A percentile compares a stretch with the other conserved stretches of the same genome.
Evolutionary conservation across 2,329 filamentous ascomycete species (phyloP).

Genomic region (Cercospora janseana): DNA sequence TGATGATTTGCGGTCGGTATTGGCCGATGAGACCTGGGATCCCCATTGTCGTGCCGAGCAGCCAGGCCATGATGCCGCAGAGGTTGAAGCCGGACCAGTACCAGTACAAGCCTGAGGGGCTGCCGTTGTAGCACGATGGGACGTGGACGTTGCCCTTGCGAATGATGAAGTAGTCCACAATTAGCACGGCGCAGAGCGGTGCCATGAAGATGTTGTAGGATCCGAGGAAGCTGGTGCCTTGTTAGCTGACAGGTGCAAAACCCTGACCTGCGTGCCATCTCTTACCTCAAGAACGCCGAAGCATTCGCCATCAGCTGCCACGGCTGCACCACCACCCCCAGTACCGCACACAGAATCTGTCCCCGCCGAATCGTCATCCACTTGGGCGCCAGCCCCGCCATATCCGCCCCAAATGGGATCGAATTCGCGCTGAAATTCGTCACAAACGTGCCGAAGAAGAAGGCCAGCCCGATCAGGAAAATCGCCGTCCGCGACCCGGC

Average conservation of each 20-base stretch:
- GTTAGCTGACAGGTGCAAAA: not conserved
- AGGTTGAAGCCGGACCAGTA: conserved; percentile 57
- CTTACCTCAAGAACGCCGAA: conserved; percentile 52
- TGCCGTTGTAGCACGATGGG: conserved; percentile 46
- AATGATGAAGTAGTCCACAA: conserved; percentile 43
- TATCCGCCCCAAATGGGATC: conserved; percentile 46
- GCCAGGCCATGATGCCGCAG: conserved; percentile 57
- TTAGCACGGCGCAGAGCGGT: conserved; percentile 42
- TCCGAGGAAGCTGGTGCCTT: conserved; percentile 44
- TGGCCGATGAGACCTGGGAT: conserved; percentile 55
- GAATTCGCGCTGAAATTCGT: conserved; percentile 47
- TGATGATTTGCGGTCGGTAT: conserved; percentile 23
- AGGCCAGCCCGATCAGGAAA: conserved; percentile 41
- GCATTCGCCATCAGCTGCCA: conserved; percentile 62
- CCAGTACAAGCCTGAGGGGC: conserved; percentile 46
- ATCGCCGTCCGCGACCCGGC: conserved; percentile 42
- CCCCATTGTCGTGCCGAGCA: conserved; percentile 56
- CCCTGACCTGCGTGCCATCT: not conserved
- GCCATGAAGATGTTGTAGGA: conserved; percentile 45
- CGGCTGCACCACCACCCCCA: conserved; percentile 58
- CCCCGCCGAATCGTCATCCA: conserved; percentile 47
- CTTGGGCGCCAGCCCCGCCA: conserved; percentile 51
- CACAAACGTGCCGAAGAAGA: conserved; percentile 43
- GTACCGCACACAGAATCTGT: conserved; percentile 40
- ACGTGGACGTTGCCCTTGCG: conserved; percentile 45